Evolutionary conservation across 176 grass and related monocot species (phyloP), one percentile per base, ranked within the genome.

Genomic region (Avena insularis): DNA sequence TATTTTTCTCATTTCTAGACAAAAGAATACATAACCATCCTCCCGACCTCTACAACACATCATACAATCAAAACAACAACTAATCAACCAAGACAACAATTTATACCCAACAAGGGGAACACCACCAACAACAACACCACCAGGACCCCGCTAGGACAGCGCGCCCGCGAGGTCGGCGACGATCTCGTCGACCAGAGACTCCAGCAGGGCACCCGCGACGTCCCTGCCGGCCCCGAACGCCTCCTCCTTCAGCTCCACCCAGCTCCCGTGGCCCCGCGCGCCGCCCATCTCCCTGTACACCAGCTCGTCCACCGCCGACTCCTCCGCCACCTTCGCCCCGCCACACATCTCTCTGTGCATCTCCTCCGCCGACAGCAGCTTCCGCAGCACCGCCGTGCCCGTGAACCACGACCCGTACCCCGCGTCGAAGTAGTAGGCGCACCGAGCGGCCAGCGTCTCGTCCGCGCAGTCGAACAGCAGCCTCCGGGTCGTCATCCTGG

Each of bases 251-350:
- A 99, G 96, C 87, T 99, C 74, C 31, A 93, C 86, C 97, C 97
- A 99, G 48, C 72, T 94, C 73, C 97, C 97, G 2, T 88, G 85
- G 59, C 97, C 97, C 9, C 87, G 83, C 23, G 80, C 73, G 67
- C 54, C 65, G 63, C 94, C 94, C 97, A 99, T 99, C 59, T 99
- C 97, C 81, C 83, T 94, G 60, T 96, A 92, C 75, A 99, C 94
- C 47, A 95, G 90, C 47, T 94, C 87, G 45, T 99, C 94, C 82
- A 99, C 97, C 92, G 79, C 66, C 82, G 88, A 86, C 69, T 99
- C 94, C 75, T 90, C 97, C 1, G 79, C 89, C 75, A 95, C 84
- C 83, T 83, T 87, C 73, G 86, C 81, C 21, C 46, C 73, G 13
- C 82, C 86, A 2, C 31, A 33, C 87, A 97, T 94, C 83, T 99